These are phyloP conservation scores for Chaetoceros tenuissimus DNA, from an alignment of 108 stramenopile species.

Conservation along the genomic window DNA sequence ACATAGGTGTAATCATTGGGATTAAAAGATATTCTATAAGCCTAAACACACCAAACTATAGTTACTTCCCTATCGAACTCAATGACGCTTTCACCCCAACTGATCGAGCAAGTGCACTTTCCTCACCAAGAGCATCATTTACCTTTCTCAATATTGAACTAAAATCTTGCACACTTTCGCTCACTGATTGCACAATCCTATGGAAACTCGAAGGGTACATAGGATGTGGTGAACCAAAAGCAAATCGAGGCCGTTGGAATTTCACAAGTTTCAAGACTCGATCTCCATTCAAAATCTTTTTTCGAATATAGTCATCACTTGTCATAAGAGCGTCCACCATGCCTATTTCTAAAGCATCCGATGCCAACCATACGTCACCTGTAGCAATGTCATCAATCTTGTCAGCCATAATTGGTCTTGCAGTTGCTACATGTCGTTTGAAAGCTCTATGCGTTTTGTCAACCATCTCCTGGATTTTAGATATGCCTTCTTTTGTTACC, in stretches of 20 bases:
- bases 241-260: constrained; percentile 18
- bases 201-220: background rate
- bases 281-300: constrained; percentile 39
- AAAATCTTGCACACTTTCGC: background rate
- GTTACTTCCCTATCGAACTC: too few species aligned
- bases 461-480: constrained; percentile 55
- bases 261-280: constrained; percentile 57
- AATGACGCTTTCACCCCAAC: too few species aligned
- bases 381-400: constrained; percentile 56
- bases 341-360: constrained; percentile 51
- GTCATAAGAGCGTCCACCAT: constrained; percentile 71
- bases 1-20: background rate
- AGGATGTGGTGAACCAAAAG: background rate
- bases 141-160: background rate
- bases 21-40: too few species aligned
- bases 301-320: constrained; percentile 68
- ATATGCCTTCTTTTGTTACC: constrained; percentile 57
- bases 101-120: too few species aligned
- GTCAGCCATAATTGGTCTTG: constrained; percentile 39
- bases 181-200: background rate
- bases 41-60: too few species aligned
- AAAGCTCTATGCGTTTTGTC: constrained; percentile 71
- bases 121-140: too few species aligned
- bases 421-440: constrained; percentile 48
- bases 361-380: constrained; percentile 68